phyloP scores from a whole-genome alignment of 2,329 filamentous ascomycete species.

The Aspergillus floridensis region DNA sequence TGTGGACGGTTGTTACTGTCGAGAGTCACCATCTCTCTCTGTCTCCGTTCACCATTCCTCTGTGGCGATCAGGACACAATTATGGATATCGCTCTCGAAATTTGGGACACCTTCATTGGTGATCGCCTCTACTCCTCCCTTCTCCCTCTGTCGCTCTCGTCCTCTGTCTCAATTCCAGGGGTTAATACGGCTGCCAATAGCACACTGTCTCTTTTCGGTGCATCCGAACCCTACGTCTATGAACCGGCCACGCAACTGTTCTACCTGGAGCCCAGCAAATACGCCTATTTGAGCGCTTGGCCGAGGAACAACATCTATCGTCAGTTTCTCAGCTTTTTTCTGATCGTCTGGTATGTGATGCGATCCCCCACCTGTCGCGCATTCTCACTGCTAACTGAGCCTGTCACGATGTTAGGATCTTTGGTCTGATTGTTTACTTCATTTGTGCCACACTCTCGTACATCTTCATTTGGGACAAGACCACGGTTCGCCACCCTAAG shows the following conservation, averaged over 20 bases:
- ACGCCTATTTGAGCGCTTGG: slow-evolving; percentile 76
- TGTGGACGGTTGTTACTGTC: too few species aligned
- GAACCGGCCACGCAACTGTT: slow-evolving; percentile 71
- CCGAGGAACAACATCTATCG: slow-evolving; percentile 73
- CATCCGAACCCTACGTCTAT: slow-evolving; percentile 51
- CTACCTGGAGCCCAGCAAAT: slow-evolving; percentile 66
- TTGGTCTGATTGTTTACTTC: slow-evolving; percentile 82
- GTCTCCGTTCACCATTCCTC: slow-evolving; percentile 5
- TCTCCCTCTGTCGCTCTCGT: slow-evolving; percentile 59
- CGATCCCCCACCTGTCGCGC: slow-evolving; percentile 12
- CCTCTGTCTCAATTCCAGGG: slow-evolving; percentile 53
- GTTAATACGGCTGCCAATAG: slow-evolving; percentile 56
- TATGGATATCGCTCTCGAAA: slow-evolving; percentile 86
- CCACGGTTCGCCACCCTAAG: slow-evolving; percentile 82
- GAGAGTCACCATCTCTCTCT: neutral
- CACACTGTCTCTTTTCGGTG: slow-evolving; percentile 55
- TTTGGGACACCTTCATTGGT: slow-evolving; percentile 76
- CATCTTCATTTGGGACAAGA: slow-evolving; percentile 86
- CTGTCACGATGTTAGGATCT: slow-evolving; percentile 60
- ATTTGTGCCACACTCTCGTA: slow-evolving; percentile 80
- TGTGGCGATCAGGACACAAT: slow-evolving; percentile 41
- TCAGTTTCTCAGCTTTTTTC: slow-evolving; percentile 71
- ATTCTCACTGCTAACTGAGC: slow-evolving; percentile 8
- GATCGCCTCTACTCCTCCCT: slow-evolving; percentile 74
- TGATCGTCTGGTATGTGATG: slow-evolving; percentile 76